phyloP scores from a whole-genome alignment of 805 yeast genomes.

The Metschnikowia continentalis region DNA sequence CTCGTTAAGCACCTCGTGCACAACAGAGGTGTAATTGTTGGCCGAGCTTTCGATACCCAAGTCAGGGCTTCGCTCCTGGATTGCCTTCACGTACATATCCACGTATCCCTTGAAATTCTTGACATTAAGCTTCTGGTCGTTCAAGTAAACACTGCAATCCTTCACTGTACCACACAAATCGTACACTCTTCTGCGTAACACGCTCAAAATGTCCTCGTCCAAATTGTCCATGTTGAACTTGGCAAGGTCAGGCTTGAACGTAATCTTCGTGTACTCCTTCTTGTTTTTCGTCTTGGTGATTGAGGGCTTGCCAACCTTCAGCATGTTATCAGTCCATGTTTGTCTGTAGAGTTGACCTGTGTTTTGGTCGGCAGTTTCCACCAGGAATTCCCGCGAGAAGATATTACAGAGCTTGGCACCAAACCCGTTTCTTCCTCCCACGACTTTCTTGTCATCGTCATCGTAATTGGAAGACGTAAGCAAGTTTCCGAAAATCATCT shows the following conservation, averaged over 20 bases:
- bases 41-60: conserved; percentile 26
- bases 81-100: conserved; percentile 80
- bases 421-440: conserved; percentile 98
- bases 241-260: conserved; percentile 81
- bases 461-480: conserved; percentile 95
- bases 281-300: conserved; percentile 56
- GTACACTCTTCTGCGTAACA: conserved; percentile 87
- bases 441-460: conserved; percentile 90
- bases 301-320: conserved; percentile 66
- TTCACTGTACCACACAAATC: conserved; percentile 92
- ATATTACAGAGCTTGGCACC: conserved; percentile 98
- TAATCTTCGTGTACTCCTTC: conserved; percentile 78
- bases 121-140: conserved; percentile 67
- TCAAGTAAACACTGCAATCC: conserved; percentile 73
- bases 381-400: conserved; percentile 78
- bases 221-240: conserved; percentile 82
- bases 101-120: conserved; percentile 81
- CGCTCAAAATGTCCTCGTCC: conserved; percentile 79
- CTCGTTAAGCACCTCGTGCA: conserved; percentile 76
- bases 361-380: conserved; percentile 82
- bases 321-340: conserved; percentile 87
- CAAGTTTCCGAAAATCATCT: conserved; percentile 90
- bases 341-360: conserved; percentile 66
- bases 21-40: conserved; percentile 44
- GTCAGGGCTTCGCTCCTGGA: conserved; percentile 48